A percentile compares a stretch with the other conserved stretches of the same genome.
These are phyloP conservation scores for Ophiocytium majus DNA, from an alignment of 352 stramenopile genomes.

Conservation along the genomic window DNA sequence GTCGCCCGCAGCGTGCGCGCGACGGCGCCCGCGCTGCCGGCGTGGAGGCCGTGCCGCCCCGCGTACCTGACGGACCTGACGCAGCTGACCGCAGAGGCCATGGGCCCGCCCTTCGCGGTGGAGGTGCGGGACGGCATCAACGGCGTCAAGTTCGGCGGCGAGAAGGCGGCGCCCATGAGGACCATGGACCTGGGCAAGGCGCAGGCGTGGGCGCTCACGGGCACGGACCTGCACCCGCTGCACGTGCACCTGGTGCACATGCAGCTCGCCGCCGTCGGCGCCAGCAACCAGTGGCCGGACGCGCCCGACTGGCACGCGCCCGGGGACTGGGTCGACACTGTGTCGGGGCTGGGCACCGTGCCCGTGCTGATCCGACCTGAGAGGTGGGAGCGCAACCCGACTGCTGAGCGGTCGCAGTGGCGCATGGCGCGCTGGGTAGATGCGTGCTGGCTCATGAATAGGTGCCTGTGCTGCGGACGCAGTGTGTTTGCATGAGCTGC, in stretches of 20 bases:
- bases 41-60: background rate
- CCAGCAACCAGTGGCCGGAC: slow-evolving; percentile 14
- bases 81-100: background rate
- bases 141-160: slow-evolving; percentile 26
- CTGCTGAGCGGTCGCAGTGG: too few relatives aligned
- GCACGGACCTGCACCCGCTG: slow-evolving; percentile 35
- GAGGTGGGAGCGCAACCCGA: slow-evolving; percentile 32
- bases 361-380: slow-evolving; percentile 34
- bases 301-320: slow-evolving; percentile 6
- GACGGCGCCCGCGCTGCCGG: background rate
- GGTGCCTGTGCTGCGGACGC: too few relatives aligned
- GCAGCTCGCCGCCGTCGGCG: slow-evolving; percentile 37
- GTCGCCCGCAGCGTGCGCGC: background rate
- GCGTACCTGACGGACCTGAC: slow-evolving; percentile 1
- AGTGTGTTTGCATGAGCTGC: too few relatives aligned
- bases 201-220: slow-evolving; percentile 35
- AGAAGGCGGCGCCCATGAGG: slow-evolving; percentile 12
- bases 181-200: slow-evolving; percentile 24
- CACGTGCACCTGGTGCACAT: slow-evolving; percentile 52
- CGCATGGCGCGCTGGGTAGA: slow-evolving; percentile 49
- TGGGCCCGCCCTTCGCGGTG: background rate
- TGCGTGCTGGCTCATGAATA: too few relatives aligned
- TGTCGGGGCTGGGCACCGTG: background rate
- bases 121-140: slow-evolving; percentile 38
- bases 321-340: slow-evolving; percentile 52